phyloP scores from a whole-genome alignment of 1,139 yeast species.

The Suhomyces bokatorum region DNA sequence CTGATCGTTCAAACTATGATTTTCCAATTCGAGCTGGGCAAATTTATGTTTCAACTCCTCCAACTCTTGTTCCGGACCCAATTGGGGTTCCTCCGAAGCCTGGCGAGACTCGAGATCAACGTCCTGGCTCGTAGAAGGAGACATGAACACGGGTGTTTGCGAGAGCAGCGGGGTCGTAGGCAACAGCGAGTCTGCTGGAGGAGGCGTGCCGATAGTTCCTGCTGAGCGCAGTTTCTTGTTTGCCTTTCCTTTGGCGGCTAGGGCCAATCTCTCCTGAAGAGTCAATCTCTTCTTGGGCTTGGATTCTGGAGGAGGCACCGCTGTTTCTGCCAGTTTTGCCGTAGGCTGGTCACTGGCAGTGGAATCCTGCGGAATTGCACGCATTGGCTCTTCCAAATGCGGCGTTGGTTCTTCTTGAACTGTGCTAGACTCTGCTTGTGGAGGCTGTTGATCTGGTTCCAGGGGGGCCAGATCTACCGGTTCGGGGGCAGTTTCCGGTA shows the following conservation, averaged over 20 bases:
- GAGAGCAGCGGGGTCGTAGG: conserved; percentile 7
- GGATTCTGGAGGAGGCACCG: not conserved
- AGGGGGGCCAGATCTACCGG: not conserved
- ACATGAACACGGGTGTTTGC: conserved; percentile 6
- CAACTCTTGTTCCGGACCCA: conserved; percentile 25
- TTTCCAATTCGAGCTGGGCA: conserved; percentile 4
- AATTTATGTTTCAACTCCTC: not conserved
- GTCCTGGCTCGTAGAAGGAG: conserved; percentile 7
- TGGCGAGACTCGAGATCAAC: conserved; percentile 18
- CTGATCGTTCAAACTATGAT: conserved; percentile 2
- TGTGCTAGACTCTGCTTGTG: too few species aligned
- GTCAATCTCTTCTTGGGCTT: conserved; percentile 53
- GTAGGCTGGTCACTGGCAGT: not conserved
- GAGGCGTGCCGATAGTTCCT: conserved; percentile 10
- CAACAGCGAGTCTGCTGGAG: conserved; percentile 9
- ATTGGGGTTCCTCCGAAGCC: conserved; percentile 10
- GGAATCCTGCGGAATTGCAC: not conserved
- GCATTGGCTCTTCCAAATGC: not conserved
- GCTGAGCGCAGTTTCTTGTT: conserved; percentile 15
- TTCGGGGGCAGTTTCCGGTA: not conserved
- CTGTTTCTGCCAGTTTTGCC: not conserved
- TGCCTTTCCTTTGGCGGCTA: conserved; percentile 64
- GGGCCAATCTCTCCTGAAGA: conserved; percentile 76
- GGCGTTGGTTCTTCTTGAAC: not conserved
- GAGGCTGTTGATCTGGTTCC: too few species aligned